A percentile compares a stretch with the other conserved stretches of the same genome.
Evolutionary conservation across 345 rosid genomes (phyloP).

Genomic region (Rhodamnia rubescens): DNA sequence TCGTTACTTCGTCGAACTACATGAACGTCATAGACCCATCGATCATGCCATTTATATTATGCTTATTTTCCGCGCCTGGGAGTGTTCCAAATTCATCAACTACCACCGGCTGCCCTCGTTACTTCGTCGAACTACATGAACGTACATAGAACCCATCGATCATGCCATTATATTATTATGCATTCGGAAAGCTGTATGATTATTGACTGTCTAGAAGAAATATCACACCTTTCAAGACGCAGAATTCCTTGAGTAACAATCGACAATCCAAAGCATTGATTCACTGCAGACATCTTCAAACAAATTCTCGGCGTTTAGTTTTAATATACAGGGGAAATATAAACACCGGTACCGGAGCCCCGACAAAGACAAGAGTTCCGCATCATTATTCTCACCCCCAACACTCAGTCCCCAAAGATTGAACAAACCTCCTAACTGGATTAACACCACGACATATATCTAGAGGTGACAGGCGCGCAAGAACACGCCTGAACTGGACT

Average conservation of each 20-base stretch:
- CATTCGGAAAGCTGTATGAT: background rate
- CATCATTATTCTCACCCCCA: background rate
- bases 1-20: background rate
- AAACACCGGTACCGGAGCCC: background rate
- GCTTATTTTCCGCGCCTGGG: no score
- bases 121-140: background rate
- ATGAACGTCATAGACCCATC: background rate
- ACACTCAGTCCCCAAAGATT: background rate
- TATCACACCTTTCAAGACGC: background rate
- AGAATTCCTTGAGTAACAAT: background rate
- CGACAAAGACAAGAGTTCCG: background rate
- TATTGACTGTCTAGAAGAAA: background rate
- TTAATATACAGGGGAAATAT: background rate
- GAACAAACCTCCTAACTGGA: background rate
- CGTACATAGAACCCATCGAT: background rate
- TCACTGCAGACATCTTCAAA: background rate
- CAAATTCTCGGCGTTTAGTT: background rate
- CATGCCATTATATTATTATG: background rate
- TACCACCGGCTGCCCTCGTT: background rate
- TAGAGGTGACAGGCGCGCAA: background rate
- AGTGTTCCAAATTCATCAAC: background rate
- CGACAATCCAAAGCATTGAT: background rate
- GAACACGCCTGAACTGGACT: background rate
- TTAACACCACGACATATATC: background rate
- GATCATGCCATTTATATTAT: background rate